Evolutionary conservation across 179 eudicot species (phyloP), one percentile per base, ranked within the genome.

Genomic region (Gypsophila paniculata): DNA sequence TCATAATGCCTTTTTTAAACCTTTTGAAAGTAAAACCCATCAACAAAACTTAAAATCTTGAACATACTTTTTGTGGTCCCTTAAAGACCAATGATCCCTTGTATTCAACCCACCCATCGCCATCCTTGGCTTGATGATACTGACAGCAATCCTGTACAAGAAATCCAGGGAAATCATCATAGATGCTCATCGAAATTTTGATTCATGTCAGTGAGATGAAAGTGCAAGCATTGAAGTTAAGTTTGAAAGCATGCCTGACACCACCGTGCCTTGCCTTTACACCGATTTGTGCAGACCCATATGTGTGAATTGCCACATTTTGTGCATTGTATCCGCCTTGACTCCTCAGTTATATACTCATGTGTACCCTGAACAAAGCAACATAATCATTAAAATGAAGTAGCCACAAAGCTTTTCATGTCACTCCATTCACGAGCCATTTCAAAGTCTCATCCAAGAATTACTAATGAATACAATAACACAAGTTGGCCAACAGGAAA

Each of bases 91-190:
- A 78, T 48, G 98, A 89, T 17, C 97, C 98, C 80, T 86, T 93
- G 79, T 85, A 85, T 68, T 89, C 95, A 25, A 87, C 89, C 95
- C 91, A 92, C 21, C 98, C 97, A 83, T 91, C 97, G 34, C 98
- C 98, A 79, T 93, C 97, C 82, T 88, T 93, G 21, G 98, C 98
- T 82, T 93, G 98, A 77, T 93, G 98, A 84, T 93, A 91, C 75
- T 89, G 97, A 72, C 98, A 81, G 71, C 98, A 93, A 81, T 93
- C 97, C 97, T 93, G 76, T 3, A 65, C 77, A 17, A 23, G 54
- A 75, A 19, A 71, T 68, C 9, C 25, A 58, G 7, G 15, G 34
- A 10, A 14, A 13, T 57, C 8, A 8, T 60, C 64, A 14, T 25
- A 38, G 58, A 68, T 44, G 62, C 9, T 3, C 14, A 26, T 26